Base-by-base conservation (phyloP, 2,329 filamentous ascomycete species). In the Aphanocladium album region DNA sequence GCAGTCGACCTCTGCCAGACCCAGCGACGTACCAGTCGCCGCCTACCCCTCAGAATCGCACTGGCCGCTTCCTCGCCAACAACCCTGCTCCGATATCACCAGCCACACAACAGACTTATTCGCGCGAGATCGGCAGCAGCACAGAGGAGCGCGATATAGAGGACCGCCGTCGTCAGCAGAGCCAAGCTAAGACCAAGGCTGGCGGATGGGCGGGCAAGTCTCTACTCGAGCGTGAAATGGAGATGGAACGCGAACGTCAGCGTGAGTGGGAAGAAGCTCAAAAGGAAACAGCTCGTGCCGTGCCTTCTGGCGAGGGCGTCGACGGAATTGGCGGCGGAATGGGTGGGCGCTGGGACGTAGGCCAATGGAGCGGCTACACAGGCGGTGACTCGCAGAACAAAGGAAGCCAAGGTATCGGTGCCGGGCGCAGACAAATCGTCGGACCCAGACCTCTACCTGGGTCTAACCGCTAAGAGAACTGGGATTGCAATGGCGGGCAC, bases 251-350 rank as follows among this genome's bases (percentile, higher is more conserved):
- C 9, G 84, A 91, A 75, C 80, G 89, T 16, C 89, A 93, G 74
- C 82, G 80, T 60, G 89, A 93, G 71, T 93, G 90, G 90, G 90
- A 95, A 72, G 85, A 89, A 64, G 79, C 85, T 1, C 90, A 93
- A 73, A 79, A 85, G 68, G 84, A 83, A 65, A 83, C 85, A 19
- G 82, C 84, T 23, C 57, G 57, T 17, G 80, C 83, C 0, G 77
- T 79, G 6, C 79, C 78, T 37, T 77, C 81, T 19, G 73, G 75
- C 1, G 80, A 79, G 11, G 80, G 79, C 17, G 80, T 83, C 16
- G 85, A 88, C 25, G 88, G 87, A 0, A 83, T 85, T 46, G 86
- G 85, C 0, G 84, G 84, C n/a, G 89, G 89, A 0, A 77, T 87
- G 27, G 83, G 81, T 1, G 85, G 89, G 12, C 80, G 82, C 17